phyloP scores from a whole-genome alignment of 768 basidiomycete species.

The Boletus subparvulus region DNA sequence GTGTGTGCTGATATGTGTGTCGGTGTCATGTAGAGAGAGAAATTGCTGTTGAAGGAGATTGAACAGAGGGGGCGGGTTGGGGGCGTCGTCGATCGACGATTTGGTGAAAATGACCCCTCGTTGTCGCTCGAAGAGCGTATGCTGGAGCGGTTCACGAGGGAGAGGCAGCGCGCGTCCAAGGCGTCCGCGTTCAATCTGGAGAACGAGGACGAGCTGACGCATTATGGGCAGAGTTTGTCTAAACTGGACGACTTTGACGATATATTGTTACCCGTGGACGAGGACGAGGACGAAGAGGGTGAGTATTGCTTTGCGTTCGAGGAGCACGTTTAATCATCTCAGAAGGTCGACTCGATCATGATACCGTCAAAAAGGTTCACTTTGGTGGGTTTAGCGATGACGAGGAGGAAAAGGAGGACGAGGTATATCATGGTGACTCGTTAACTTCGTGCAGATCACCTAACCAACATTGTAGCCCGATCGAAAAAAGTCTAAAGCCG shows the following conservation, averaged over 20 bases:
- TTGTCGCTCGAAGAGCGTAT: conserved; percentile 97
- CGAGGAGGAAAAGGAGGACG: conserved; percentile 51
- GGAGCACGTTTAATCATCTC: conserved; percentile 1
- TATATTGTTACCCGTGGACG: conserved; percentile 52
- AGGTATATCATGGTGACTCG: conserved; percentile 36
- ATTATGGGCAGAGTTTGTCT: conserved; percentile 87
- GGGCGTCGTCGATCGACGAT: conserved; percentile 89
- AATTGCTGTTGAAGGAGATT: conserved; percentile 85
- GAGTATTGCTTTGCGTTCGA: conserved; percentile 7
- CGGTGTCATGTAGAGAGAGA: conserved; percentile 60
- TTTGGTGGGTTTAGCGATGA: conserved; percentile 88
- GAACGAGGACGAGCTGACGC: conserved; percentile 87
- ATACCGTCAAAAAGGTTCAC: conserved; percentile 66
- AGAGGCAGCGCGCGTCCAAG: conserved; percentile 78
- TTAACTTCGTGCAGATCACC: not conserved
- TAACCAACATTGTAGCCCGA: conserved; percentile 51
- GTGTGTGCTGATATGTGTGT: conserved; percentile 5
- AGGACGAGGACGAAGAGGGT: conserved; percentile 53
- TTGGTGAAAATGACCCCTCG: conserved; percentile 91
- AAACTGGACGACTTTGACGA: conserved; percentile 84
- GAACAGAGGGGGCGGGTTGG: conserved; percentile 80
- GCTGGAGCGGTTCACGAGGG: conserved; percentile 92
- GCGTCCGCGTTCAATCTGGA: conserved; percentile 85
- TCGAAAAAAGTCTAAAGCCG: conserved; percentile 87
- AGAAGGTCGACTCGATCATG: conserved; percentile 64